Evolutionary conservation across 2,329 filamentous ascomycete genomes (phyloP), one percentile per base, ranked within the genome.

Genomic region (Alternaria dauci): DNA sequence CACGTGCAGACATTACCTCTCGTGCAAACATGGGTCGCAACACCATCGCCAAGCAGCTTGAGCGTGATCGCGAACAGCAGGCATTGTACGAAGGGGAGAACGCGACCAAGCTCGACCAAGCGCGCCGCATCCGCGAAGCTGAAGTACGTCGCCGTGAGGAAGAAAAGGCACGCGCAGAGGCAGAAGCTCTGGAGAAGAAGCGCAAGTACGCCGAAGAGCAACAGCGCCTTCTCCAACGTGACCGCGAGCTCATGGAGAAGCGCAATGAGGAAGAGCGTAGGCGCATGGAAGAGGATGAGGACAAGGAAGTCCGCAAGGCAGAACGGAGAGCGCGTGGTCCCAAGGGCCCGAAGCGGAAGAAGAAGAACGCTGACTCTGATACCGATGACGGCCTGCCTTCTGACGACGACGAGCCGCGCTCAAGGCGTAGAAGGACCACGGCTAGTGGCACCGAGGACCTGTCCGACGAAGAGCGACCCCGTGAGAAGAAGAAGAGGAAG

Each of bases 21-120:
- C 93, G 96, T 74, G 94, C 95, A 43, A 96, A 92, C 83, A 99
- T 99, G 95, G 94, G 93, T 66, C 89, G 91, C 62, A 97, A 97
- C 77, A 99, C 96, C 1, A 92, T 97, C 81, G 90, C 92, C 66
- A 93, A 92, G 71, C 94, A 99, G 78, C 87, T 99, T 12, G 92
- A 96, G 72, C 89, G 93, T 71, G 91, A 92, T 5, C 87, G 94
- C 48, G 89, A 92, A 66, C 90, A 88, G 68, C 95, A 99, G 77
- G 90, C 88, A 64, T 92, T 96, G 65, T 98, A 96, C 78, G 95
- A 99, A 78, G 90, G 93, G 71, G 93, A 92, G 82, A 97, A 98
- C 76, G 92, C 93, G 36, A 88, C 91, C 71, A 96, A 95, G 78
- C 87, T 98, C 3, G 87, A 91, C 63, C 89, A 93, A 54, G 94